Conservation (phyloP, 352 stramenopile species). For the Globisporangium polare region DNA sequence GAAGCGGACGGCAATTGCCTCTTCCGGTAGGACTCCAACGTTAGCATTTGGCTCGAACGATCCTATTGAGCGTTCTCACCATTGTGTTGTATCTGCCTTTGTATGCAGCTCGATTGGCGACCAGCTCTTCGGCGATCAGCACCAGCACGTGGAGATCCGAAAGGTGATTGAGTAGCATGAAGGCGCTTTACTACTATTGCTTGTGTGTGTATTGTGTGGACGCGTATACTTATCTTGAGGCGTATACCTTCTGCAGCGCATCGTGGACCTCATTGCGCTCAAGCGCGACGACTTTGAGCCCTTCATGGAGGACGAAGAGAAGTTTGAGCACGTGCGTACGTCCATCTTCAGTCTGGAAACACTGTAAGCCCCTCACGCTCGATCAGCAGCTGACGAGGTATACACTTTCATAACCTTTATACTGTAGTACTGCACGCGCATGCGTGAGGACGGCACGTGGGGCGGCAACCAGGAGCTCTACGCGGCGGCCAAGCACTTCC, state of each 20-base stretch:
- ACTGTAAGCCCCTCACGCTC: background rate
- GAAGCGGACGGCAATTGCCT: conserved; percentile 81
- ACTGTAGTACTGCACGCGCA: conserved; percentile 58
- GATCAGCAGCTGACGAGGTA: background rate
- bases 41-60: conserved; percentile 18
- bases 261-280: conserved; percentile 68
- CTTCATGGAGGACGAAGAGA: conserved; percentile 88
- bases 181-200: background rate
- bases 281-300: conserved; percentile 76
- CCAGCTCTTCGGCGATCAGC: conserved; percentile 72
- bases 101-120: conserved; percentile 52
- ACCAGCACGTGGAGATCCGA: conserved; percentile 59
- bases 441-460: conserved; percentile 79
- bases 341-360: background rate
- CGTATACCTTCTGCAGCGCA: conserved; percentile 34
- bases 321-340: conserved; percentile 67
- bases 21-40: conserved; percentile 46
- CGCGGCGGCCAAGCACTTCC: conserved; percentile 62
- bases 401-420: conserved; percentile 16
- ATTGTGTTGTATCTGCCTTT: background rate
- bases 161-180: conserved; percentile 27
- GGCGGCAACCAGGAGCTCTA: conserved; percentile 83
- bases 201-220: background rate
- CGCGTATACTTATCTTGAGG: background rate
- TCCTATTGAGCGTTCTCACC: background rate